Evolutionary conservation across 495 filamentous ascomycete species (phyloP).

Genomic region (Geoglossum glabrum): DNA sequence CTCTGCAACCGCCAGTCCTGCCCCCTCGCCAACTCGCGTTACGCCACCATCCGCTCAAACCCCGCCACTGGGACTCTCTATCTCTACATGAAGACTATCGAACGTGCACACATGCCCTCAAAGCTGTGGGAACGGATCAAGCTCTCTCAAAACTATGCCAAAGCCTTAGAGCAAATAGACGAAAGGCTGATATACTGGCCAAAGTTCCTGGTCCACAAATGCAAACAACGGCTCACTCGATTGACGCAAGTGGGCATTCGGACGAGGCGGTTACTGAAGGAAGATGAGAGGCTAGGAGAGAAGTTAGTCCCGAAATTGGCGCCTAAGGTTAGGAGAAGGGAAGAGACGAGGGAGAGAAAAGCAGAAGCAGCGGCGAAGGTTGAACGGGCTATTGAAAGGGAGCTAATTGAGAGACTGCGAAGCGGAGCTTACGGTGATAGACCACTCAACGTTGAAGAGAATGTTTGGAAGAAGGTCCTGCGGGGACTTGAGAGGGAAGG

Average conservation of each 20-base stretch:
- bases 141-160: constrained; percentile 72
- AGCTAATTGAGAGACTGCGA: constrained; percentile 75
- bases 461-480: constrained; percentile 94
- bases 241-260: constrained; percentile 84
- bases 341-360: constrained; percentile 83
- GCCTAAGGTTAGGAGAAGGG: constrained; percentile 74
- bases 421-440: constrained; percentile 90
- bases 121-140: constrained; percentile 93
- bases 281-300: constrained; percentile 84
- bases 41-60: constrained; percentile 78
- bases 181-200: constrained; percentile 85
- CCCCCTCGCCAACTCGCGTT: constrained; percentile 86
- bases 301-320: constrained; percentile 74
- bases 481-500: constrained; percentile 71
- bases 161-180: constrained; percentile 76
- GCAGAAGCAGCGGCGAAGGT: constrained; percentile 87
- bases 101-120: constrained; percentile 72
- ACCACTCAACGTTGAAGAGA: constrained; percentile 82
- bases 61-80: constrained; percentile 69
- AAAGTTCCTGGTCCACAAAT: constrained; percentile 87
- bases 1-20: constrained; percentile 90
- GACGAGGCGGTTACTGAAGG: constrained; percentile 61
- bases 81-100: constrained; percentile 93
- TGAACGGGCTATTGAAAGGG: constrained; percentile 87
- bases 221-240: constrained; percentile 89